phyloP scores from a whole-genome alignment of 768 basidiomycete genomes.

The Mrakia frigida region DNA sequence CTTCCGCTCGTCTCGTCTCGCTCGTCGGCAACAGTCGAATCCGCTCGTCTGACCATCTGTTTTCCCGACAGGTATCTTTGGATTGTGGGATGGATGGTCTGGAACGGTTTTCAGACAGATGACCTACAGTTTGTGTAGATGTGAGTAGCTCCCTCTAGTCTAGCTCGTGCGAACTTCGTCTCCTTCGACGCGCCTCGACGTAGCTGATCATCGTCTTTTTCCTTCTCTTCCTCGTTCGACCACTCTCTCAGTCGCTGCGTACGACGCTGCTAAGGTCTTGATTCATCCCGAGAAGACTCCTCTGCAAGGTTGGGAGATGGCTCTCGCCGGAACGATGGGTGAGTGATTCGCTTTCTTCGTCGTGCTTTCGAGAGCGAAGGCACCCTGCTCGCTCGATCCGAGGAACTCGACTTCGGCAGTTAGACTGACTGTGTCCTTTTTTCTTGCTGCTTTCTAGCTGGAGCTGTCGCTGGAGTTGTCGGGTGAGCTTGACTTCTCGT shows the following conservation, averaged over 20 bases:
- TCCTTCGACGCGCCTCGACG: slow-evolving; percentile 46
- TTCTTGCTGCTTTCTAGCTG: not conserved
- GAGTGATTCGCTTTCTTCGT: not conserved
- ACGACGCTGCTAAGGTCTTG: slow-evolving; percentile 10
- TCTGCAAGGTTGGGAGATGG: slow-evolving; percentile 74
- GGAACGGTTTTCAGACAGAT: slow-evolving; percentile 89
- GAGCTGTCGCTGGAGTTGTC: slow-evolving; percentile 4
- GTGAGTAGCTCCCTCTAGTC: slow-evolving; percentile 78
- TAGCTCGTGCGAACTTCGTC: slow-evolving; percentile 65
- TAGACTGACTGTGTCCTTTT: not conserved
- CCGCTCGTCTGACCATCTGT: not conserved
- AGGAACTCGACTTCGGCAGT: too few relatives aligned
- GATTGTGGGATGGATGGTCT: slow-evolving; percentile 77
- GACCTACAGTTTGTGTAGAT: slow-evolving; percentile 87
- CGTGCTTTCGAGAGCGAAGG: not conserved
- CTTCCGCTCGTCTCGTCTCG: not conserved
- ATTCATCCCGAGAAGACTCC: slow-evolving; percentile 50
- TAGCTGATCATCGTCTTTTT: not conserved
- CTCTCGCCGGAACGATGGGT: slow-evolving; percentile 72
- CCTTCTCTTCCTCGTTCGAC: slow-evolving; percentile 44
- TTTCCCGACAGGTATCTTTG: slow-evolving; percentile 46
- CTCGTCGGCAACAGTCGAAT: not conserved
- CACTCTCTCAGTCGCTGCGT: slow-evolving; percentile 24
- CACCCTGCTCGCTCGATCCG: not conserved
- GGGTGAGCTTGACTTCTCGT: not conserved